Base-by-base conservation (phyloP, 805 yeast genomes). In the Clavispora fructus region DNA sequence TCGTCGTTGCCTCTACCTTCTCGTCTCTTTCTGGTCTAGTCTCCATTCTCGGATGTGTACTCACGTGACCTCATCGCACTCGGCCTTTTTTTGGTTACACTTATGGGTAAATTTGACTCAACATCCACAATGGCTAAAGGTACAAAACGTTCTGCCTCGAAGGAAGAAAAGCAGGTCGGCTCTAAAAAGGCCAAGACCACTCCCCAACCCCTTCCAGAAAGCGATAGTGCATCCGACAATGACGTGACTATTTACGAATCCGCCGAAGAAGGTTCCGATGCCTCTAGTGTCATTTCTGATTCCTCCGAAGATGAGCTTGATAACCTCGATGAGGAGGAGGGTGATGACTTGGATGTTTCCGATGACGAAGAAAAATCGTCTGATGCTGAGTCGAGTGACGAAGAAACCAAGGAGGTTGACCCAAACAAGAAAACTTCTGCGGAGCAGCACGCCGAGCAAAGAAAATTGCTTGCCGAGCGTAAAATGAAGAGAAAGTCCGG, bases 401-500 rank as follows among this genome's bases (percentile, higher is more conserved):
- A 50, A 7, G 37, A 48, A 7, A 26, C 42, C 17, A 45, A 43
- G 11, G 53, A 50, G 2, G 58, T 45, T 4, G 75, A 72, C 49
- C 75, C 75, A 46, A 68, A 74, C 52, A 75, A 76, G 59, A 71
- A 75, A 51, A 43, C 79, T 1, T 78, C 87, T 0, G 78, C 73
- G 45, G 89, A 83, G 61, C 81, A 79, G 55, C 95, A 88, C 61
- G 83, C 83, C 27, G 96, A 88, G 62, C 97, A 92, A 68, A 83
- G 83, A 64, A 82, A 82, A 58, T 61, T 83, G 33, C 73, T 85
- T 33, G 79, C 80, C 47, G 97, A 91, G 62, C 82, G 99, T 68
- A 92, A 91, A 66, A 71, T 88, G 53, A 81, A 83, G 62, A 82
- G 96, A 71, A 87, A 85, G 62, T 78, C 94, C n/a, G 98, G 97